Evolutionary conservation across 2,329 filamentous ascomycete species (phyloP).

Genomic region (Trichoderma afroharzianum): DNA sequence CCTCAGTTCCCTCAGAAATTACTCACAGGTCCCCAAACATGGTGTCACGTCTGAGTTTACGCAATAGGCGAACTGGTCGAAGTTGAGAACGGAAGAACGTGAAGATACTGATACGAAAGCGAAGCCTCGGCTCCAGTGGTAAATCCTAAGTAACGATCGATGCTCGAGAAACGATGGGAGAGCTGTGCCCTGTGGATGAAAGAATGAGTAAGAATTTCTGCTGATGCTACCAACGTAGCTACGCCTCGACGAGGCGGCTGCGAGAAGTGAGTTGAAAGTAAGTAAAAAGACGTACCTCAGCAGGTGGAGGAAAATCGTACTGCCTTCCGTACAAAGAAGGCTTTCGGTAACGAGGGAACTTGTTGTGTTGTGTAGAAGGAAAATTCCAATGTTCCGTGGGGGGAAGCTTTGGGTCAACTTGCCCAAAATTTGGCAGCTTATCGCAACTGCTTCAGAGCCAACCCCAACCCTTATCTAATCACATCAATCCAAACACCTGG

Average conservation of each 20-base stretch:
- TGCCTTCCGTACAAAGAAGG: not conserved
- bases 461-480: not conserved
- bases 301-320: no score
- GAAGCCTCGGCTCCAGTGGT: not conserved
- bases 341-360: not conserved
- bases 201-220: not conserved
- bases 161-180: not conserved
- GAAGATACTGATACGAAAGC: not conserved
- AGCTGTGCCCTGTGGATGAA: not conserved
- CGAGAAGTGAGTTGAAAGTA: not conserved
- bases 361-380: not conserved
- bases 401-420: not conserved
- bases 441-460: not conserved
- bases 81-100: not conserved
- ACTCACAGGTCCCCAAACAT: conserved; percentile 8
- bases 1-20: not conserved
- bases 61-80: no score
- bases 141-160: not conserved
- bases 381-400: not conserved
- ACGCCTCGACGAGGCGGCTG: not conserved
- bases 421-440: not conserved
- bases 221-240: not conserved
- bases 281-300: not conserved
- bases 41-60: not conserved
- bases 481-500: not conserved